Evolutionary conservation across 2,329 filamentous ascomycete species (phyloP).

Genomic region (Botrytis cinerea): DNA sequence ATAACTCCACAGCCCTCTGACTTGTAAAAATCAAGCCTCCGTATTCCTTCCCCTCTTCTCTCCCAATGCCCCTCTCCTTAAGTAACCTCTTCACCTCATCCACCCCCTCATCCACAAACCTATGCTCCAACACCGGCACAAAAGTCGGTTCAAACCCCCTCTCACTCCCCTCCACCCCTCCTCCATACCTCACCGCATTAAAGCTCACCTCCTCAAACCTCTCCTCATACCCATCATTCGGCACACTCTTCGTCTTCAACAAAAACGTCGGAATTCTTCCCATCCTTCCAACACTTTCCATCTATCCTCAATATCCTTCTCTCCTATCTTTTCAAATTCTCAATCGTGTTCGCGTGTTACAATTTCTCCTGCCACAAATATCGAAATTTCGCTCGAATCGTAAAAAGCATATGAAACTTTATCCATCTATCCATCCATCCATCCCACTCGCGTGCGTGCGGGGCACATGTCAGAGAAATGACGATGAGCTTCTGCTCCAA

Average conservation of each 20-base stretch:
- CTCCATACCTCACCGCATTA: background rate
- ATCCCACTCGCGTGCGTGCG: background rate
- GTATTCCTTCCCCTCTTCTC: constrained; percentile 49
- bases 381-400: background rate
- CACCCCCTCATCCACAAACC: constrained; percentile 62
- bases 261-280: constrained; percentile 62
- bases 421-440: background rate
- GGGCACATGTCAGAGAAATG: background rate
- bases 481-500: background rate
- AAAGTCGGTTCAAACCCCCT: constrained; percentile 63
- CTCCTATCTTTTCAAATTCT: background rate
- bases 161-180: constrained; percentile 31
- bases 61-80: constrained; percentile 46
- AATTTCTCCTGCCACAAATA: background rate
- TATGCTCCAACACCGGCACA: constrained; percentile 75
- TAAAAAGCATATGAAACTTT: background rate
- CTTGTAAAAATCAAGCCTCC: constrained; percentile 84
- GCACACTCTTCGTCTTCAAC: constrained; percentile 75
- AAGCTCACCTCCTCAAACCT: constrained; percentile 54
- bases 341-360: background rate
- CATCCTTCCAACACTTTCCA: constrained; percentile 9
- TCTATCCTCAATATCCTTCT: background rate
- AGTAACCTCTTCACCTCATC: constrained; percentile 55
- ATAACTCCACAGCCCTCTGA: constrained; percentile 80
- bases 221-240: constrained; percentile 71